Base-by-base conservation (phyloP, 192 early-diverging fungal species). In the Radiomyces spectabilis region DNA sequence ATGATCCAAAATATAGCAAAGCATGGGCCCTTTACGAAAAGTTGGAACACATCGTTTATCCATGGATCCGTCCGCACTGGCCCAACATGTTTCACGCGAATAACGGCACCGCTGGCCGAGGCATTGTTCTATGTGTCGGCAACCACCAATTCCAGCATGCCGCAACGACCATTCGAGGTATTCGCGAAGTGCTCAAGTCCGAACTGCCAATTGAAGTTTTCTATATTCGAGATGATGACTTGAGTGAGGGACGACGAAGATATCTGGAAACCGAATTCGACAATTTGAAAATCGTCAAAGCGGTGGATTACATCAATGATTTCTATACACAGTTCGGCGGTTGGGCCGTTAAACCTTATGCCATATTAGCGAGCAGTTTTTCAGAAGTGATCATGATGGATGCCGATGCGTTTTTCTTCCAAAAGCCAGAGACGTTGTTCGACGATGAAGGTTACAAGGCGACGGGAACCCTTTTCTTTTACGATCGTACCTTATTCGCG, bases 301-400 rank as follows among this genome's bases (percentile, higher is more conserved):
- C 77, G 13, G 44, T 65, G 3, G 47, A 72, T n/a, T 41, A 54
- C 8, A 47, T 80, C 31, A 50, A 71, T 37, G 59, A 81, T 33
- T 56, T 59, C 2, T 61, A 41, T 27, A 69, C 75, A 30, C 37
- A 71, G 7, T 53, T 80, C 37, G 53, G 43, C 22, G 82, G 82
- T n/a, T 87, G 85, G 85, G 65, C 77, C 4, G 67, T 85, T 41
- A 88, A 88, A 52, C 79, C 86, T 0, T 86, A 73, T 73, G 77
- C 85, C 0, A 49, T 88, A 31, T 38, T 88, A 15, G 80, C 81
- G 0, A 73, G 77, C 3, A 67, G 51, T 21, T 88, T 85, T 72
- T 49, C 61, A 31, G 71, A 86, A 21, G 71, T 73, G 10, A 81
- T 88, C 41, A 61, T 88, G 49, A 67, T 87, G 44, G 86, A 88